Evolutionary conservation across 805 yeast species (phyloP), one percentile per base, ranked within the genome.

Genomic region (Myxozyma sirexii): DNA sequence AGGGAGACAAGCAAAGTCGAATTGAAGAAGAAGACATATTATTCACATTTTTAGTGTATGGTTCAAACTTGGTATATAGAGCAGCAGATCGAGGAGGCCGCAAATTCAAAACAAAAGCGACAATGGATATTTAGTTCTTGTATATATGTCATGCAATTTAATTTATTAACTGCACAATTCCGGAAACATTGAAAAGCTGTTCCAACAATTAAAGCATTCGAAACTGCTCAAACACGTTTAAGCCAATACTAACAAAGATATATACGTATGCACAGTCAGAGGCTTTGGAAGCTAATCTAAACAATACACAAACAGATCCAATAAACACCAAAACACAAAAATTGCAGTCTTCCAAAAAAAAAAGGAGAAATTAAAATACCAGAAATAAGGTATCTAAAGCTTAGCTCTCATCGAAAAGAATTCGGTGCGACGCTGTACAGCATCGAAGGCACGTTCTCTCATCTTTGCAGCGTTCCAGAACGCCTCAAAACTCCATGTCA

Each of bases 401-500:
- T 48, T 48, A 8, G 53, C 53, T 13, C 43, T 21, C 42, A 26
- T 21, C 13, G 53, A n/a, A 33, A 52, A 31, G 21, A 52, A 52
- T 37, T 38, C 56, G 13, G 17, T 31, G 7, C 48, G 48, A 19
- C 38, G 27, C 33, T 33, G 56, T 13, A 48, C 35, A 23, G 53
- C 53, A 3, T 2, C 12, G 15, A 37, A 21, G n/a, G 53, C 43
- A 5, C 35, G 33, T 26, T 50, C 33, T 10, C 66, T 60, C 39
- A 46, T 41, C 37, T 71, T 87, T 21, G 76, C 82, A 4, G 93
- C 83, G 66, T 83, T 81, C 84, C 87, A 85, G 47, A 88, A 82
- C 3, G 96, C 80, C 33, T 90, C 83, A 71, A 90, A 90, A 62
- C 96, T 87, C 98, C 98, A 93, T 3, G 97, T 92, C 67, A 93